Evolutionary conservation across 768 basidiomycete genomes (phyloP).

Genomic region (Podaxis sp.): DNA sequence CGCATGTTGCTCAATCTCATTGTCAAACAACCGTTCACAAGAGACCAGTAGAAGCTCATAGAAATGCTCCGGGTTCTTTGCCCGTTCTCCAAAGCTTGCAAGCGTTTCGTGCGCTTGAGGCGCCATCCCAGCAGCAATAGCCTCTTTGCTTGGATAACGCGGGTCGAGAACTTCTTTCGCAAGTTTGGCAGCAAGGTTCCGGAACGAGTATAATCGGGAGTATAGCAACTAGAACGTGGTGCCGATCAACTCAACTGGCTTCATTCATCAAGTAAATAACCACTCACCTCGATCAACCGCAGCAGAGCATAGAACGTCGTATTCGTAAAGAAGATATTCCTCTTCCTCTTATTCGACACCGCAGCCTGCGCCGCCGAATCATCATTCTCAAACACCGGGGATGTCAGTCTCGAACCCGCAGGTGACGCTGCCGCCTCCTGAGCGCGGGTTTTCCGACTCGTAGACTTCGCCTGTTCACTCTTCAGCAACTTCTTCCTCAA

Average conservation of each 20-base stretch:
- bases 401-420: slow-evolving; percentile 55
- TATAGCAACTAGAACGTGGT: slow-evolving; percentile 61
- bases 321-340: slow-evolving; percentile 80
- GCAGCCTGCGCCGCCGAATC: slow-evolving; percentile 29
- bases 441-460: slow-evolving; percentile 51
- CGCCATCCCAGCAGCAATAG: slow-evolving; percentile 25
- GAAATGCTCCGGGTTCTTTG: slow-evolving; percentile 48
- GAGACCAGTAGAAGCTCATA: slow-evolving; percentile 83
- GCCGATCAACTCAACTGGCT: slow-evolving; percentile 5
- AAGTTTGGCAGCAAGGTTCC: slow-evolving; percentile 55
- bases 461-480: slow-evolving; percentile 77
- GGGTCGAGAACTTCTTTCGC: slow-evolving; percentile 21
- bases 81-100: slow-evolving; percentile 25
- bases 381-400: slow-evolving; percentile 51
- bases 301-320: slow-evolving; percentile 84
- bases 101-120: slow-evolving; percentile 22
- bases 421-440: slow-evolving; percentile 47
- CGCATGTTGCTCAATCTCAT: slow-evolving; percentile 77
- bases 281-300: slow-evolving; percentile 77
- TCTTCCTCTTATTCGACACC: slow-evolving; percentile 23
- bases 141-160: slow-evolving; percentile 17
- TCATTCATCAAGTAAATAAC: slow-evolving; percentile 8
- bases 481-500: slow-evolving; percentile 77
- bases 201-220: slow-evolving; percentile 75
- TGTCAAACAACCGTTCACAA: slow-evolving; percentile 89